phyloP scores from a whole-genome alignment of 2,329 filamentous ascomycete genomes.

The Fusarium humuli region DNA sequence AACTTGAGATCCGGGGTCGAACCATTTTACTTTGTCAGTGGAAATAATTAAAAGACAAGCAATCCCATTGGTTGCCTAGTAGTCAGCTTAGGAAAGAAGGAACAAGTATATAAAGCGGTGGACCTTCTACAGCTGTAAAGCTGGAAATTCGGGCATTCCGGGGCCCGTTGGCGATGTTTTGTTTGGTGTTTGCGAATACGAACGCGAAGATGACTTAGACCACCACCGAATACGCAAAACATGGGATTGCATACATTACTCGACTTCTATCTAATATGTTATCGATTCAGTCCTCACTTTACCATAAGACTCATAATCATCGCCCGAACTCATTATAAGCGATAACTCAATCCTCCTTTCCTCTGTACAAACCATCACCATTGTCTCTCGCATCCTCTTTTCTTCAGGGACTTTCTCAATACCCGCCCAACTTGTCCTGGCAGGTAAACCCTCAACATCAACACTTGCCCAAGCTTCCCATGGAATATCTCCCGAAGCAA shows the following conservation, averaged over 20 bases:
- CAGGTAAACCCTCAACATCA: slow-evolving; percentile 10
- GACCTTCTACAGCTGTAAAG: background rate
- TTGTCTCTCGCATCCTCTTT: slow-evolving; percentile 38
- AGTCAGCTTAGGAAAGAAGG: background rate
- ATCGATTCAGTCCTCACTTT: slow-evolving; percentile 26
- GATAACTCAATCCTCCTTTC: slow-evolving; percentile 35
- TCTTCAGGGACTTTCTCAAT: slow-evolving; percentile 37
- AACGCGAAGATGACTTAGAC: slow-evolving; percentile 14
- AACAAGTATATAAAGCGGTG: background rate
- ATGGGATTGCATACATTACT: background rate
- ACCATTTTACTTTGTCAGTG: slow-evolving; percentile 14
- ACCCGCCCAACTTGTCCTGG: slow-evolving; percentile 39
- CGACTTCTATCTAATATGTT: slow-evolving; percentile 17
- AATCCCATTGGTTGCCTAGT: slow-evolving; percentile 11
- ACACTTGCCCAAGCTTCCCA: slow-evolving; percentile 43
- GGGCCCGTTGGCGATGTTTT: slow-evolving; percentile 4
- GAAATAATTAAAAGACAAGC: background rate
- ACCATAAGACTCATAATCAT: slow-evolving; percentile 29
- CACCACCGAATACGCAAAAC: slow-evolving; percentile 19
- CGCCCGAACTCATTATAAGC: slow-evolving; percentile 40
- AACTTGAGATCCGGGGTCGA: slow-evolving; percentile 39
- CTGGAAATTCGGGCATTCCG: slow-evolving; percentile 16
- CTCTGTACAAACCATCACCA: slow-evolving; percentile 42
- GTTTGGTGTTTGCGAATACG: slow-evolving; percentile 22
- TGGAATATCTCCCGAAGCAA: slow-evolving; percentile 19